Base-by-base conservation (phyloP, 2,329 filamentous ascomycete species). In the Hypocreales sp. region DNA sequence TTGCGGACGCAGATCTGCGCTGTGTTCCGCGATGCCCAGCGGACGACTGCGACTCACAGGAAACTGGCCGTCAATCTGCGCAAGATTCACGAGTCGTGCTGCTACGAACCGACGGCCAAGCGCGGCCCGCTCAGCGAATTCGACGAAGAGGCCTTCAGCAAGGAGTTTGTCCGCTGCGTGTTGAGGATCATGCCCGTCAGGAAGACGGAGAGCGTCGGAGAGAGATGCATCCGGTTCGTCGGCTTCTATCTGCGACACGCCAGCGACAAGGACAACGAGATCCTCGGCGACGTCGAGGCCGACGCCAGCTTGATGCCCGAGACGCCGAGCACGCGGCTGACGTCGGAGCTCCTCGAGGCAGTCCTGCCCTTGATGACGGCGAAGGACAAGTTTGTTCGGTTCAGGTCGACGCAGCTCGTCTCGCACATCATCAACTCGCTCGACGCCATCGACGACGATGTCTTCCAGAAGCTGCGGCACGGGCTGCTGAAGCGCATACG, bases 371-470 rank as follows among this genome's bases (percentile, higher is more conserved):
- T 93, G n/a, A 61, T 93, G 33, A 67, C 67, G 8, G 72, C 80
- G 23, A 95, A 93, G 54, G 90, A 98, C 54, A 95, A 94, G 53
- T 79, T 79, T 32, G 79, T 95, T 25, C 72, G 90, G 32, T 98
- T 83, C 53, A 69, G 90, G 32, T 73, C 84, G 5, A 92, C 87
- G 0, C 90, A 98, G 48, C 70, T 93, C 28, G 73, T 92, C 28
- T 79, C 84, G 2, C 81, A 93, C 47, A 75, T 94, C 35, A 78
- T 98, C 55, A 93, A 93, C 55, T 90, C 79, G 9, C 64, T 98
- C 15, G 82, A 92, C 35, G 77, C 82, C 2, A 82, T 95, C 40
- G 90, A 95, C 42, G 84, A 93, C 47, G 82, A 90, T 26, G 56
- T 94, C 8, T 98, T 92, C 48, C 74, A 84, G 40, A 70, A 82